These are phyloP conservation scores for Diospyros lotus DNA, from an alignment of 148 eudicot species.

Conservation along the genomic window DNA sequence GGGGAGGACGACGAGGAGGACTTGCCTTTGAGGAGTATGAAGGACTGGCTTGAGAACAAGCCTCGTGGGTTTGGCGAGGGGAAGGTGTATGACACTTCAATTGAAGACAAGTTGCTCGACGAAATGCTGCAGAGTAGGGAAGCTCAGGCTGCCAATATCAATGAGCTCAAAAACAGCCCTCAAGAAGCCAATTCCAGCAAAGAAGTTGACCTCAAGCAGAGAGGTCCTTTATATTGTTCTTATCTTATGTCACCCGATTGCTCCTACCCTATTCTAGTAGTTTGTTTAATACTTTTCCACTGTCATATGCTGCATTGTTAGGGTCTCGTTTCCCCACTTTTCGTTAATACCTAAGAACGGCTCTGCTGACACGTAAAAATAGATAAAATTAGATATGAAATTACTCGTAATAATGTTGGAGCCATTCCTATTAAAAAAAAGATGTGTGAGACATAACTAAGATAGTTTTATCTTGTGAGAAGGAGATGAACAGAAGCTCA, in stretches of 20 bases:
- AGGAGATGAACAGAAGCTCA: no score
- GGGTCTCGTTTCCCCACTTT: background rate
- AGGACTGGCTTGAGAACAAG: constrained; percentile 49
- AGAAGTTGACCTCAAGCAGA: constrained; percentile 19
- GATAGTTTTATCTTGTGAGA: no score
- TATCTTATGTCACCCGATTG: background rate
- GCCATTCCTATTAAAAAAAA: no score
- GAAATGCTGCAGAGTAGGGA: constrained; percentile 67
- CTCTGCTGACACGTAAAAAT: no score
- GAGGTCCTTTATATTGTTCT: constrained; percentile 19
- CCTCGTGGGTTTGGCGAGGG: constrained; percentile 94
- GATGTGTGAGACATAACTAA: no score
- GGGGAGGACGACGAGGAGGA: constrained; percentile 50
- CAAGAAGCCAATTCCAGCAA: constrained; percentile 25
- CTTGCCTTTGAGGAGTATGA: constrained; percentile 49
- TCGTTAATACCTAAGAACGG: background rate
- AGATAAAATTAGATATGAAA: no score
- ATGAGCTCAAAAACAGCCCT: constrained; percentile 56
- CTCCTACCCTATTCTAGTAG: background rate
- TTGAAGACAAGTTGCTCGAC: constrained; percentile 73
- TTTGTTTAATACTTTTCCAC: background rate
- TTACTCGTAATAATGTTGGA: no score
- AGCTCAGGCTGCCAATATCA: constrained; percentile 69
- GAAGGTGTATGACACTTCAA: constrained; percentile 72
- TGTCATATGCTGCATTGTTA: background rate